Evolutionary conservation across 2,329 filamentous ascomycete genomes (phyloP), one percentile per base, ranked within the genome.

Genomic region (Fusarium torreyae): DNA sequence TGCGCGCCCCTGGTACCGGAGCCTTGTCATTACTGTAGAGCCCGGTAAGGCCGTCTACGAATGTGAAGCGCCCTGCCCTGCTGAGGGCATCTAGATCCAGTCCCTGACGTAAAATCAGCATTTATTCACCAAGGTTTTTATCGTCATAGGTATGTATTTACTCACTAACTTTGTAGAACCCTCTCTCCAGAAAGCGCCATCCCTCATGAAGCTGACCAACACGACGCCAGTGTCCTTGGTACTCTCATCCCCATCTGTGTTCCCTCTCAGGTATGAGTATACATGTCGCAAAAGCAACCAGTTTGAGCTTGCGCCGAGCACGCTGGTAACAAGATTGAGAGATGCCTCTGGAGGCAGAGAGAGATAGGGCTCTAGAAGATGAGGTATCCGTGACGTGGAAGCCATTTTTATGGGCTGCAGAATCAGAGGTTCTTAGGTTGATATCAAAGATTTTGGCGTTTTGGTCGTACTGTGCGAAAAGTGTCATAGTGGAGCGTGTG

Each of bases 191-290:
- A 97, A 97, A 2, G 87, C 82, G 68, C 86, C 87, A 73, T 95
- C 91, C 63, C 93, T 87, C 80, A 97, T 82, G 80, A 96, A 97
- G 81, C 92, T 97, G 60, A 96, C 89, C 5, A 98, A 83, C 5
- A 97, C 84, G 1, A 98, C 86, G 50, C 83, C 85, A 26, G 78
- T 80, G 43, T 81, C 80, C 13, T 76, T 76, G 15, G 71, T 70
- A 17, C 39, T 57, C 28, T 50, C 59, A 28, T 68, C 70, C 8
- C 73, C 62, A 40, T 54, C 66, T 38, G 39, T 59, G 68, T 34
- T 74, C 73, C 67, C 75, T 48, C 57, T 67, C 42, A 87, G 80
- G 8, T 83, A 78, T n/a, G 82, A 80, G 74, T 83, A 83, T 5
- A 91, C 76, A 73, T 86, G 86, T 38, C 88, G 84, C 46, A 89